These are phyloP conservation scores for Aspergillus flavus DNA, from an alignment of 2,329 filamentous ascomycete species.

Conservation along the genomic window DNA sequence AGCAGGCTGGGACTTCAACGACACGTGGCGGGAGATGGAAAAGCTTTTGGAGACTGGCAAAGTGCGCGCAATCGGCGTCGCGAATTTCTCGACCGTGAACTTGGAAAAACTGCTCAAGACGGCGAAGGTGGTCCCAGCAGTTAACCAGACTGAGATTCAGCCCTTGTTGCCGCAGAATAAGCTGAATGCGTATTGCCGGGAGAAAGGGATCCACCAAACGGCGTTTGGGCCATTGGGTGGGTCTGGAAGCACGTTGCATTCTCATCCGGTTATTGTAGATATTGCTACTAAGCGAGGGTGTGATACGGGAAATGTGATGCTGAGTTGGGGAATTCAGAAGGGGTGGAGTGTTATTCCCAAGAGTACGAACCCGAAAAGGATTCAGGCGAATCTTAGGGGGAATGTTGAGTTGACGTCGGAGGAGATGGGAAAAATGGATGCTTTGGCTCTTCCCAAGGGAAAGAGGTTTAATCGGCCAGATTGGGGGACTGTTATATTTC, in stretches of 20 bases:
- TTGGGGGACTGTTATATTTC: background rate
- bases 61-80: background rate
- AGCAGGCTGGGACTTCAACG: background rate
- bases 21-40: background rate
- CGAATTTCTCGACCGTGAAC: background rate
- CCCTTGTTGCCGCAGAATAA: background rate
- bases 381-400: background rate
- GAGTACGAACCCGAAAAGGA: background rate
- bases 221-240: background rate
- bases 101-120: fast-evolving
- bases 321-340: background rate
- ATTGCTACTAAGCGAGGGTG: background rate
- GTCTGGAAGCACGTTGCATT: background rate
- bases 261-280: background rate
- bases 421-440: background rate
- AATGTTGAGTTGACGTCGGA: background rate
- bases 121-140: background rate
- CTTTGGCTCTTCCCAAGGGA: background rate
- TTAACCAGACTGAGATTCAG: background rate
- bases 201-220: background rate
- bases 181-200: background rate
- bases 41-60: background rate
- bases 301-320: background rate
- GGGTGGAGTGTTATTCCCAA: background rate
- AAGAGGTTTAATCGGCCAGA: background rate